These are phyloP conservation scores for Naumovozyma castellii DNA, from an alignment of 805 yeast species.

Conservation along the genomic window DNA sequence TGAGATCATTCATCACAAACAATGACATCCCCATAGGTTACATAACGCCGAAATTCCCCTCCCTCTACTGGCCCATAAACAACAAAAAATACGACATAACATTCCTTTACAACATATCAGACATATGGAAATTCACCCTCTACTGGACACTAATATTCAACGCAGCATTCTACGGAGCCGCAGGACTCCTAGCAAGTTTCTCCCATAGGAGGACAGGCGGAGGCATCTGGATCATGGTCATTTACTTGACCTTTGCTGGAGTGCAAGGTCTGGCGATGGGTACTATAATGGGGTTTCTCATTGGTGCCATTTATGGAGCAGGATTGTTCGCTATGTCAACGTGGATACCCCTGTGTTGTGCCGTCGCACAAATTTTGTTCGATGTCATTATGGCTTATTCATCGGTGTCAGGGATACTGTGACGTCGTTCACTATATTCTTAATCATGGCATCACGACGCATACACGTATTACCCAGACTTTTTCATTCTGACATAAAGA, in stretches of 20 bases:
- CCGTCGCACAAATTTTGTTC: constrained; percentile 54
- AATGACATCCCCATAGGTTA: constrained; percentile 73
- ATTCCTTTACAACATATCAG: constrained; percentile 56
- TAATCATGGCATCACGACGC: too few relatives aligned
- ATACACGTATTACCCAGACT: too few relatives aligned
- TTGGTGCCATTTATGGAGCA: constrained; percentile 67
- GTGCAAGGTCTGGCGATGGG: constrained; percentile 65
- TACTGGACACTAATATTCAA: constrained; percentile 72
- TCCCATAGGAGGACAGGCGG: constrained; percentile 36
- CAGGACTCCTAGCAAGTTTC: constrained; percentile 54
- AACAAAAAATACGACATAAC: constrained; percentile 34
- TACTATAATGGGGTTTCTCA: constrained; percentile 62
- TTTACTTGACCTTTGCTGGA: constrained; percentile 47
- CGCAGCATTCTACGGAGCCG: constrained; percentile 49
- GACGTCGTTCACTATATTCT: too few relatives aligned
- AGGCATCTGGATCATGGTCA: constrained; percentile 35
- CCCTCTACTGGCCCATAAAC: constrained; percentile 61
- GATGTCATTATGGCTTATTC: constrained; percentile 44
- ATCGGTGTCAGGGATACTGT: too few relatives aligned
- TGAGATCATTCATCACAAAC: constrained; percentile 34
- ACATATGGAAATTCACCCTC: constrained; percentile 76
- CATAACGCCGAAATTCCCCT: constrained; percentile 68
- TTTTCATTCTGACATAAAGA: too few relatives aligned
- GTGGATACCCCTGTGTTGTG: constrained; percentile 90
- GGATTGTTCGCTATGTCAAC: constrained; percentile 85